These are phyloP conservation scores for Punica granatum DNA, from an alignment of 345 rosid species.

Conservation along the genomic window DNA sequence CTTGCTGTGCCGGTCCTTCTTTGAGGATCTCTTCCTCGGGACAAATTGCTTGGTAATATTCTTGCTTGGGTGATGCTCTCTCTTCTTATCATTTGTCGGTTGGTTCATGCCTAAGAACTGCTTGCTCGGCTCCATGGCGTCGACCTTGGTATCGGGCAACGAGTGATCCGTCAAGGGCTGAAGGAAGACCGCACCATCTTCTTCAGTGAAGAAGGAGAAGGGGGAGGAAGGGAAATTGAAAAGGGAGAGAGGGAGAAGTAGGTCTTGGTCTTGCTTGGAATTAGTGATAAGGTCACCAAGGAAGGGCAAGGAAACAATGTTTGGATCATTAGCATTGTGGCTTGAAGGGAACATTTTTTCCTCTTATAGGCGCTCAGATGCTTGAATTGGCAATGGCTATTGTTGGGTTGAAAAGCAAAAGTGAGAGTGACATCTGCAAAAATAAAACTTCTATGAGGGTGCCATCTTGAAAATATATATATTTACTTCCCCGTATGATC, in stretches of 20 bases:
- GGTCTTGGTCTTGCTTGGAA: slow-evolving; percentile 25
- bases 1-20: slow-evolving; percentile 83
- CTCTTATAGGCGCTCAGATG: not conserved
- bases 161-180: slow-evolving; percentile 5
- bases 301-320: slow-evolving; percentile 14
- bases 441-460: not conserved
- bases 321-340: slow-evolving; percentile 17
- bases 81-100: not conserved
- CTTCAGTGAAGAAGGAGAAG: slow-evolving; percentile 25
- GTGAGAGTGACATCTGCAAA: slow-evolving; percentile 1
- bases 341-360: slow-evolving; percentile 35
- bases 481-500: not conserved
- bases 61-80: not conserved
- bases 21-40: slow-evolving; percentile 32
- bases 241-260: slow-evolving; percentile 24
- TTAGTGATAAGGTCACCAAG: slow-evolving; percentile 16
- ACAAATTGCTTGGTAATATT: not conserved
- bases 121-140: not conserved
- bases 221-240: slow-evolving; percentile 38
- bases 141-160: slow-evolving; percentile 6
- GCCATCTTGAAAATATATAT: not conserved
- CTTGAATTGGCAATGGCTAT: not conserved
- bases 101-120: not conserved
- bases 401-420: not conserved
- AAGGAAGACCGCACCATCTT: slow-evolving; percentile 20